Base-by-base conservation (phyloP, 1,284 basidiomycete genomes). In the Cystobasidium pallidum region DNA sequence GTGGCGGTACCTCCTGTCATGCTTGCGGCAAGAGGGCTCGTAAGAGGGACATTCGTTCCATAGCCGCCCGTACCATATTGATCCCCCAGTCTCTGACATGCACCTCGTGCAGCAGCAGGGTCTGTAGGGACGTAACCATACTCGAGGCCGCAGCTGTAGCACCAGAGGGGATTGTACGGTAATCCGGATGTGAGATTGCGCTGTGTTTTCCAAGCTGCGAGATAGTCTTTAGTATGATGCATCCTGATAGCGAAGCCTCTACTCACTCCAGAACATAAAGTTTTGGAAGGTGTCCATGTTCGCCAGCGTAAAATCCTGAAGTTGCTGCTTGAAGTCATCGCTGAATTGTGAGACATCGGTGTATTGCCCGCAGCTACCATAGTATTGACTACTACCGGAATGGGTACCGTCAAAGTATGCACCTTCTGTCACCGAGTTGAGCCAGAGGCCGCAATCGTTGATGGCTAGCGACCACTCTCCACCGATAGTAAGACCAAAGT, bases 241-340 rank as follows among this genome's bases (percentile, higher is more conserved):
- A 32, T 43, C n/a, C n/a, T 30, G 34, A n/a, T 30, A 49, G 15
- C 26, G 17, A 3, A 26, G 21, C 30, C 10, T 26, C 15, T 1
- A 66, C 70, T 58, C 41, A 86, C 64, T 82, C 84, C 94, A 96
- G 86, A 94, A 96, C 86, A 94, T 94, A 83, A 86, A 95, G 81
- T 95, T 88, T 36, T 75, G 73, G 24, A 76, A 73, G 3, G 75
- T 59, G 32, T 74, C 73, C 73, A 75, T 74, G n/a, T 62, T 59
- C 3, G 67, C 55, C 2, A 73, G 51, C 8, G 73, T 70, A 21
- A 75, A 62, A 8, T 45, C 41, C 39, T 64, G 55, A 2, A 75
- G 49, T 49, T 71, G 59, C 19, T 62, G 32, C 54, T 74, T 75
- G 61, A 70, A 70, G 1, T 47, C 39, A 39, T 74, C 66, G 26